Evolutionary conservation across 257 asterid genomes (phyloP), one percentile per base, ranked within the genome.

Genomic region (Salvia splendens): DNA sequence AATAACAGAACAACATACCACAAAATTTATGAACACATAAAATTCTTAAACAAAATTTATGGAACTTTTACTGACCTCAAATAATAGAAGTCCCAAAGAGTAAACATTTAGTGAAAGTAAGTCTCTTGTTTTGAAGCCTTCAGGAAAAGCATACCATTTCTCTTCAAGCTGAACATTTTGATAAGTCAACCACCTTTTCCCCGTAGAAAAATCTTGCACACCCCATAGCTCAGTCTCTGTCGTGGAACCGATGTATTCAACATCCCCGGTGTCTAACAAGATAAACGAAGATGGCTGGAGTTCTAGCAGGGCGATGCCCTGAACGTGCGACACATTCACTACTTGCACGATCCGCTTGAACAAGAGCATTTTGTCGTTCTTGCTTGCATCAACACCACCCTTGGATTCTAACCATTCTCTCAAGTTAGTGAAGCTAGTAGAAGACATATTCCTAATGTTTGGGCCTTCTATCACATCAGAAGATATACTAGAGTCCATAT

Each of bases 71-170:
- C 72, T 42, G 24, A 82, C 85, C 86, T 83, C 86, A 64, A 85
- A 85, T 50, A 85, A 73, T 65, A 85, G 46, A 52, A 82, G 61
- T 64, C 88, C 91, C 58, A 82, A 45, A 36, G 76, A 61, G 51
- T 80, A 85, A 74, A 82, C 69, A 64, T 85, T 85, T 51, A 73
- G 73, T 59, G 81, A 50, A 43, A 54, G 63, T 20, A 77, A 69
- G 52, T 60, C 78, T 61, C 32, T 35, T 20, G 16, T 52, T 16
- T 52, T 28, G 30, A 69, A 59, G 49, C 60, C 74, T 62, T 66
- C 79, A 1, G 84, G 87, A 74, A 72, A 52, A 38, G 46, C 73
- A 64, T 85, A 82, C 88, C 88, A 85, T 65, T 73, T 69, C 71
- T 69, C 61, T 69, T 85, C 91, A 74, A 78, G 35, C 49, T 66